Conservation (phyloP, 2,329 filamentous ascomycete genomes). For the Alternaria brassicae region DNA sequence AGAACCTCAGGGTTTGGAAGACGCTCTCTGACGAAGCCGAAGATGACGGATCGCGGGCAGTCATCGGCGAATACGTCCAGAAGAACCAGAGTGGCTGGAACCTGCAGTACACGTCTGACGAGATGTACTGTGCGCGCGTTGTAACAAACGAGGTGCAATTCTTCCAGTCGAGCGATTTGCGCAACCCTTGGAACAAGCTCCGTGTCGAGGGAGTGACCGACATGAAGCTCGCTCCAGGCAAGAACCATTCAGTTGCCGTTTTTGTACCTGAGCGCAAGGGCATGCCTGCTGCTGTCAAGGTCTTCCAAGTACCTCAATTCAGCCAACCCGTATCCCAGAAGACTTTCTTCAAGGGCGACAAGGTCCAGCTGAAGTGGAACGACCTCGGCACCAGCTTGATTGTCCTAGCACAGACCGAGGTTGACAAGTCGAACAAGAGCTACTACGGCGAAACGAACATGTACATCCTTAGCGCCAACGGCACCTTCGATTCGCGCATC, state of each 20-base stretch:
- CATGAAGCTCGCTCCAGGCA: conserved; percentile 88
- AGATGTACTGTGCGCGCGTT: conserved; percentile 88
- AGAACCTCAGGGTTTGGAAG: conserved; percentile 97
- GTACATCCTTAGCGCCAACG: conserved; percentile 91
- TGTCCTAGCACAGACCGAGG: conserved; percentile 95
- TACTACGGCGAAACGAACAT: conserved; percentile 99
- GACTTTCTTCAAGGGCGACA: conserved; percentile 99
- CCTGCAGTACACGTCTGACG: conserved; percentile 92
- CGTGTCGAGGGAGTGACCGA: conserved; percentile 87
- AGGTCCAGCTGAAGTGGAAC: conserved; percentile 99
- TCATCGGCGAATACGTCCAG: conserved; percentile 90
- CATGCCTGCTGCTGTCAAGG: conserved; percentile 90
- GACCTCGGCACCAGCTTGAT: conserved; percentile 87
- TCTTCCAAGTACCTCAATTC: conserved; percentile 93
- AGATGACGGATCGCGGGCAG: conserved; percentile 68
- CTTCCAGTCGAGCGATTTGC: conserved; percentile 85
- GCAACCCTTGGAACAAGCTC: conserved; percentile 93
- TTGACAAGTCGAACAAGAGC: conserved; percentile 97
- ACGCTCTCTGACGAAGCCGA: conserved; percentile 73
- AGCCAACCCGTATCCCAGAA: conserved; percentile 86
- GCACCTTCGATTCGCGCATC: conserved; percentile 90
- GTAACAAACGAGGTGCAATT: conserved; percentile 99
- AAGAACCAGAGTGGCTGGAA: conserved; percentile 97
- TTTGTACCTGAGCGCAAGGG: conserved; percentile 98
- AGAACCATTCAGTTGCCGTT: conserved; percentile 90